These are phyloP conservation scores for Anisodus acutangulus DNA, from an alignment of 257 asterid species.

Conservation along the genomic window DNA sequence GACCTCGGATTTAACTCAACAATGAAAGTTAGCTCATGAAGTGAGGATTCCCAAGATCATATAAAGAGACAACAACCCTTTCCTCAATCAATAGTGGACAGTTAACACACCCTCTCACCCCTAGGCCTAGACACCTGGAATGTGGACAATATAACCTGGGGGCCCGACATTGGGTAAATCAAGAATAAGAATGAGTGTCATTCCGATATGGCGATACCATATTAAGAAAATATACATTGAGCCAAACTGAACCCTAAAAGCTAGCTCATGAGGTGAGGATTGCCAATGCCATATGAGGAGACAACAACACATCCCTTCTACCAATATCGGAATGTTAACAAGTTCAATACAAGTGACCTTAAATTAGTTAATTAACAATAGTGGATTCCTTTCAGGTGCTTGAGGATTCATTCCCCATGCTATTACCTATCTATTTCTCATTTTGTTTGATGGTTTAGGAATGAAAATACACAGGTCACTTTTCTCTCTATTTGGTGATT, in stretches of 20 bases:
- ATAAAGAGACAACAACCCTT: not conserved
- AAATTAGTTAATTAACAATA: not conserved
- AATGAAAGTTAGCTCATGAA: not conserved
- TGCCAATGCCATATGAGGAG: not conserved
- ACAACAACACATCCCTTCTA: not conserved
- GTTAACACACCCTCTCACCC: not conserved
- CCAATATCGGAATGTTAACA: not conserved
- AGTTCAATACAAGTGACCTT: not conserved
- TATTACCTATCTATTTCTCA: not conserved
- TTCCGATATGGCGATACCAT: not conserved
- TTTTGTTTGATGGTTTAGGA: slow-evolving; percentile 21
- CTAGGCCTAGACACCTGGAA: not conserved
- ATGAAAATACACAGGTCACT: not conserved
- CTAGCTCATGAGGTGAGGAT: not conserved
- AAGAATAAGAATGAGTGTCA: not conserved
- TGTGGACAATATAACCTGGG: not conserved
- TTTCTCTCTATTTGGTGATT: not conserved
- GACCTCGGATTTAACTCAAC: not conserved
- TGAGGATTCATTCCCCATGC: slow-evolving; percentile 18
- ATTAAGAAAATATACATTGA: not conserved
- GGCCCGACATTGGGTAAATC: not conserved
- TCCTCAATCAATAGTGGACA: not conserved
- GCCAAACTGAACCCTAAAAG: not conserved
- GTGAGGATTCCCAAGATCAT: not conserved
- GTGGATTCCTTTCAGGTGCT: not conserved